Evolutionary conservation across 2,329 filamentous ascomycete species (phyloP).

Genomic region (Tolypocladium sp.): DNA sequence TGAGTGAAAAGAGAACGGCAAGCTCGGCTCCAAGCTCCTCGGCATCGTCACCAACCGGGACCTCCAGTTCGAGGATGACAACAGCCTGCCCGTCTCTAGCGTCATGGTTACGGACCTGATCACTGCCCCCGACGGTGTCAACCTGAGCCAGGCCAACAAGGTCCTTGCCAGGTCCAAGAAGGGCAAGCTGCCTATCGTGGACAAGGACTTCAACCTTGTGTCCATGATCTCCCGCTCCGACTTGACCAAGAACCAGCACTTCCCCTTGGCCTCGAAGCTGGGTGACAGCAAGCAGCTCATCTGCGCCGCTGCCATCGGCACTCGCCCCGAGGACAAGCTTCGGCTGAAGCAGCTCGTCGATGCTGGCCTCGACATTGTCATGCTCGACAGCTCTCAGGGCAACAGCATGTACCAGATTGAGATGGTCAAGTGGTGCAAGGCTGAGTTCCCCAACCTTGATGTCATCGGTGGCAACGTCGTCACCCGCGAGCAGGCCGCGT

Average conservation of each 20-base stretch:
- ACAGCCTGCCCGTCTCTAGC: constrained; percentile 62
- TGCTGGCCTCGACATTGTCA: constrained; percentile 87
- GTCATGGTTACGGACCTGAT: constrained; percentile 96
- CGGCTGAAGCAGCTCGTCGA: constrained; percentile 84
- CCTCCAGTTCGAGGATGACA: constrained; percentile 86
- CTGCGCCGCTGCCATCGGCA: constrained; percentile 90
- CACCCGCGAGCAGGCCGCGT: constrained; percentile 89
- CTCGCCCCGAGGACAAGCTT: constrained; percentile 82
- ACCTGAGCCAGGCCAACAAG: constrained; percentile 79
- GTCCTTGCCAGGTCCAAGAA: constrained; percentile 95
- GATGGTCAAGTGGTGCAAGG: constrained; percentile 95
- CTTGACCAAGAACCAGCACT: constrained; percentile 97
- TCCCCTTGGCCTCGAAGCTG: constrained; percentile 91
- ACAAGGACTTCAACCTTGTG: constrained; percentile 73
- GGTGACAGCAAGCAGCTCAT: constrained; percentile 96
- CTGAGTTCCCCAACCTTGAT: constrained; percentile 74
- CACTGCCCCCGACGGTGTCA: constrained; percentile 77
- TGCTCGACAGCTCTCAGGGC: constrained; percentile 93
- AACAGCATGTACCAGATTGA: constrained; percentile 98
- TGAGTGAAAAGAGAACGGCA: constrained; percentile 65
- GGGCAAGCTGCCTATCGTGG: constrained; percentile 92
- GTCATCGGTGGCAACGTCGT: constrained; percentile 99
- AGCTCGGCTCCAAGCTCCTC: constrained; percentile 87
- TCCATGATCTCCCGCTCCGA: constrained; percentile 92
- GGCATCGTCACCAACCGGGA: constrained; percentile 98